Evolutionary conservation across 352 stramenopile genomes (phyloP), one percentile per base, ranked within the genome.

Genomic region (Phytophthora parvispora): DNA sequence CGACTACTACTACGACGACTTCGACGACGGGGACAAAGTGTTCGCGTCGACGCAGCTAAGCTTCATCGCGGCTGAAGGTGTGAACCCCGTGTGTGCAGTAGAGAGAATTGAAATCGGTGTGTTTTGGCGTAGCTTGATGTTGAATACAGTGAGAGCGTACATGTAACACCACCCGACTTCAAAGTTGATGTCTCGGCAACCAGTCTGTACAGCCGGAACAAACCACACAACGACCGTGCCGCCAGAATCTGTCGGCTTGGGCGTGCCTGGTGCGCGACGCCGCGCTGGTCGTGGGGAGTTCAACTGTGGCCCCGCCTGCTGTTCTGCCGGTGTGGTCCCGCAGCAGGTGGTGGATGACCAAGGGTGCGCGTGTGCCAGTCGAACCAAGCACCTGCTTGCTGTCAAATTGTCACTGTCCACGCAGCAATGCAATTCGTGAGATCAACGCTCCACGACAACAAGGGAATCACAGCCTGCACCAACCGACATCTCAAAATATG

Each of bases 1-100:
- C 61, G 13, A 55, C 67, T n/a, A n/a, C n/a, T n/a, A n/a, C n/a
- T n/a, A 59, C 54, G 16, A 12, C 66, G 9, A 38, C 43, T 16
- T 43, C 67, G n/a, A 58, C 61, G 13, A 55, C 67, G 2, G 8
- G 24, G 15, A 20, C 22, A 48, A 75, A 75, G 18, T 71, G 67
- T 16, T 67, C 47, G 16, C 67, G 67, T 9, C 67, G 54, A 36
- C 67, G 61, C 20, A 71, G 61, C 31, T 75, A 71, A 60, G 9
- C 18, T n/a, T n/a, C n/a, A n/a, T n/a, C n/a, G n/a, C n/a, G n/a
- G n/a, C n/a, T n/a, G n/a, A n/a, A n/a, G n/a, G n/a, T n/a, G n/a
- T n/a, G n/a, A n/a, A n/a, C n/a, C n/a, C n/a, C n/a, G n/a, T n/a
- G n/a, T 53, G 29, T 3, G 45, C 2, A 50, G 58, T 55, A 68